Base-by-base conservation (phyloP, 2,329 filamentous ascomycete genomes). In the Arthrocladium fulminans region DNA sequence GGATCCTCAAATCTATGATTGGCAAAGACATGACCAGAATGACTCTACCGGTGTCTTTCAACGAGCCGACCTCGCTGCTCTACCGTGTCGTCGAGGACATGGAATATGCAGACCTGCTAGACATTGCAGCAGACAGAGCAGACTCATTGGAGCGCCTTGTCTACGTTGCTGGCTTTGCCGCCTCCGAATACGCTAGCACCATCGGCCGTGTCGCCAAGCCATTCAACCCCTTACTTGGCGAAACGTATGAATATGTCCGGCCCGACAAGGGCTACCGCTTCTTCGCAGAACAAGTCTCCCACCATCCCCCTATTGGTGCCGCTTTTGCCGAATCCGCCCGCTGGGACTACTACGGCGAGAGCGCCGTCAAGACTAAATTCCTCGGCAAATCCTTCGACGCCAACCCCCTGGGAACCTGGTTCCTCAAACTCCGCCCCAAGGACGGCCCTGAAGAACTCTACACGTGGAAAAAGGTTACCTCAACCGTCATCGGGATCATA, bases 21-120 rank as follows among this genome's bases (percentile, higher is more conserved):
- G 92, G 92, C 54, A 97, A 98, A 66, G 92, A 98, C 63, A 97
- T 98, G 92, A 97, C 92, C 30, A 97, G 94, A 73, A 98, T 98
- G 90, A 97, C 92, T 0, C 72, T 98, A 17, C 92, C 92, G 0
- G 92, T 98, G 2, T 95, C 92, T 0, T 97, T 98, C 73, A 98
- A 98, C 68, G 92, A 98, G 67, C 92, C 92, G 0, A 98, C 92
- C 0, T 97, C 92, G 4, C 73, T 98, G 10, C 76, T 98, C 7
- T 92, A 97, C 66, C 86, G 92, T 63, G 90, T 94, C 37, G 88
- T 87, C 3, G 92, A 98, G 69, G 92, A 98, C 62, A 90, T 98
- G 86, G 92, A 98, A 67, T 98, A 98, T 62, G 86, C 86, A 0
- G 88, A 97, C 59, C 79, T 98, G 5, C 75, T 98, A 25, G 88